Base-by-base conservation (phyloP, 805 yeast genomes). In the Danielia oregonensis region DNA sequence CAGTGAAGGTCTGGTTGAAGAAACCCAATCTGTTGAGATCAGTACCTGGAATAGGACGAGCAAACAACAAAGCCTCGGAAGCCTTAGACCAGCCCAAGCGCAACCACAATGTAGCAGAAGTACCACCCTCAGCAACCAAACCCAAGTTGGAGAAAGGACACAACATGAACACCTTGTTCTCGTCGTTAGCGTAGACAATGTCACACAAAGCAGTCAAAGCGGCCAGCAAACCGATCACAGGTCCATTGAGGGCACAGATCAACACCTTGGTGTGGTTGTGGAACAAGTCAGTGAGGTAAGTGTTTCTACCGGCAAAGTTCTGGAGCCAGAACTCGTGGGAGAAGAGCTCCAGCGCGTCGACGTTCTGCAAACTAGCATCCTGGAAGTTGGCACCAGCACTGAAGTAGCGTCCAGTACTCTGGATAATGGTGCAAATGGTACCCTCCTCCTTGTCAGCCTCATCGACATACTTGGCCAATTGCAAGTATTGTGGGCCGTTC, bases 81-180 rank as follows among this genome's bases (percentile, higher is more conserved):
- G 93, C 79, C 43, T 69, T 72, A 41, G 86, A 77, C 63, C 78
- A 65, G 2, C 95, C 95, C 38, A 87, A 63, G 50, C 94, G 72
- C 46, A 68, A 55, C 16, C 84, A 78, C 34, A 87, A 67, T 4
- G 91, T 76, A 6, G 78, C 72, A 11, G 86, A 76, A 1, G 86
- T 63, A 4, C 80, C 85, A 36, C 95, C 95, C 58, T 87, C 96
- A 40, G 83, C 77, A 2, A 84, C 88, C 47, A 87, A 72, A 2
- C 95, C 94, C 46, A 87, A 70, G 52, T 81, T 82, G 28, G 88
- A 78, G 59, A 87, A 87, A 5, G 96, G 96, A 11, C 79, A 72
- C 50, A 80, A 72, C 42, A 86, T 52, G 51, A 61, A 78, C 40
- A 78, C 74, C 32, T 75, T 71, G 24, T 70, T 64, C 29, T 70